Evolutionary conservation across 75 land plant species (phyloP), one percentile per base, ranked within the genome.

Genomic region (Adiantum capillusveneris): DNA sequence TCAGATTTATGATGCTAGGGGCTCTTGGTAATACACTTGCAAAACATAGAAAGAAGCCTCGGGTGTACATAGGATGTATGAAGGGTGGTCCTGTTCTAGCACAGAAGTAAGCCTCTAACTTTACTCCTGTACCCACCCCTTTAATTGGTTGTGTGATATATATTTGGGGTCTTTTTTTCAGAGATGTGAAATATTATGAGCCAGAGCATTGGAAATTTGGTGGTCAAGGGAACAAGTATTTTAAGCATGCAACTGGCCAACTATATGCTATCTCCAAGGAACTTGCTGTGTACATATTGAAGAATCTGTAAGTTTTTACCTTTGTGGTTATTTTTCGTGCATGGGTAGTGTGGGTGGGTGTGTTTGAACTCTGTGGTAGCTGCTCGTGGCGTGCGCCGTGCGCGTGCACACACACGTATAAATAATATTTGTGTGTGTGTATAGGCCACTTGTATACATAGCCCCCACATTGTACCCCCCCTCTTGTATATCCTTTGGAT

Each of bases 191-290:
- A 44, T 95, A 95, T 59, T 88, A 95, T 66, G 99, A 95, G 49
- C 99, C 99, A 20, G 99, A 95, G 64, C 79, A 63, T 59, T 95
- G 99, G 99, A 95, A 95, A 65, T 95, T 95, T 57, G 99, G 99
- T 50, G 99, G 90, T 48, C 88, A 95, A 53, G 96, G 96, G 25
- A 95, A 95, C 68, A 90, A 84, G 55, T 95, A 95, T 60, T 95
- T 95, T 56, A 67, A 96, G 18, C 99, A 95, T 70, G 99, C 99
- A 62, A 95, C 99, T 60, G 99, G 99, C 0, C 99, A 95, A 63
- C 79, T 95, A 24, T 95, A 95, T 75, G 99, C 88, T 13, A 81
- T 95, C 42, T 95, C 99, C 50, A 86, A 71, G 65, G 99, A 95
- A 65, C 64, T 95, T 49, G 99, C 99, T 2, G 73, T 73, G 17